Base-by-base conservation (phyloP, 2,329 filamentous ascomycete genomes). In the Rhytidhysteron rufulum region DNA sequence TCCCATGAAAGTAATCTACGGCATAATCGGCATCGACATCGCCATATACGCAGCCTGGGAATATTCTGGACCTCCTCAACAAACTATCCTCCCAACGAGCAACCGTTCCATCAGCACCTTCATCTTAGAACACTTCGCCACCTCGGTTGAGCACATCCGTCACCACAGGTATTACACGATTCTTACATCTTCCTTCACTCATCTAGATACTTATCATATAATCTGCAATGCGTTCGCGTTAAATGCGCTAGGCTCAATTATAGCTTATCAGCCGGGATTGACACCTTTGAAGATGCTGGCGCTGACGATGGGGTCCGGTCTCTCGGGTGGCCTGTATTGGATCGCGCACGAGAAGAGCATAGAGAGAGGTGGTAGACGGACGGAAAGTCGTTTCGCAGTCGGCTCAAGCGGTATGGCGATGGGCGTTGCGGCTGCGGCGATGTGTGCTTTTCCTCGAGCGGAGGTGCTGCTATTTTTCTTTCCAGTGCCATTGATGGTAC, bases 321-420 rank as follows among this genome's bases (percentile, higher is more conserved):
- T 67, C 11, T 20, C 51, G 4, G 55, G 62, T 3, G 50, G 49
- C 0, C 33, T 49, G 3, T 49, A 45, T 3, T 40, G 19, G 16
- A 25, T 34, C 15, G 4, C 24, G 5, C 34, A 43, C 34, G 20
- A 33, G 15, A n/a, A 35, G n/a, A 16, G 6, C 4, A 10, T 18
- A 9, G 13, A 17, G 5, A 31, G 30, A 31, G 24, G 4, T 4
- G 27, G 11, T 4, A 33, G 25, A 17, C 13, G 7, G 25, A 17
- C n/a, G n/a, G 5, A 5, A 29, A 37, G 19, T 3, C 9, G 7
- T 19, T 17, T 4, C 15, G 40, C n/a, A 10, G 30, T 68, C 7
- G 68, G 68, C 1, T 70, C 71, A 25, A 68, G 63, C 30, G 71
- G 70, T 1, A 50, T 61, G 0, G 57, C 72, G 16, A 65, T 65